Base-by-base conservation (phyloP, 2,329 filamentous ascomycete species). In the Teratosphaeria zuluensis region DNA sequence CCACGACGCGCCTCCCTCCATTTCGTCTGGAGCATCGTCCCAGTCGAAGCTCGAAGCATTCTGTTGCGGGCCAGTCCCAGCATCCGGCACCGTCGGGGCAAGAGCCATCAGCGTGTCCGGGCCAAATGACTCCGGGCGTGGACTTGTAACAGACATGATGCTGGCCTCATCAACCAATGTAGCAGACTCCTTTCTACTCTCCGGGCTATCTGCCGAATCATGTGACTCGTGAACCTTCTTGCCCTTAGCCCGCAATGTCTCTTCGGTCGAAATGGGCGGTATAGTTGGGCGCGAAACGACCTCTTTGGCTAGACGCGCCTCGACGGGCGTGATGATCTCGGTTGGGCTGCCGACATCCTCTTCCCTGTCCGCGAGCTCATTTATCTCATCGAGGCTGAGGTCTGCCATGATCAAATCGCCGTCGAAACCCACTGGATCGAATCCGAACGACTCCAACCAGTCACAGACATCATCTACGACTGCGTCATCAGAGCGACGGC, bases 381-480 rank as follows among this genome's bases (percentile, higher is more conserved):
- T 59, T 24, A 58, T 32, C 2, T 63, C 59, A 1, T 58, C 56
- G 7, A 57, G 14, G 1, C 6, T 24, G n/a, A 60, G 19, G 16
- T 63, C 61, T 8, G 58, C 51, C 4, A 58, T 57, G 1, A 68
- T 55, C 11, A 56, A 24, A 14, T 66, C 66, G n/a, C 64, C 67
- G 28, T 61, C 63, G 55, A 62, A 68, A 4, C 54, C 59, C 8
- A 69, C 67, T 12, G 66, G 59, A 32, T 69, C 67, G n/a, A 76
- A 67, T 14, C 71, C 71, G 53, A 77, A 72, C 2, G 68, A 69
- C 24, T 74, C 69, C 55, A 78, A 76, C 65, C 72, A 78, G 51
- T 70, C 69, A 54, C 74, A 73, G n/a, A 77, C 69, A 31, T 73
- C 70, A 24, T 78, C 75, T 19, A 73, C 61, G 5, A 67, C 66